These are phyloP conservation scores for Lepidium didymum DNA, from an alignment of 345 rosid species.

Conservation along the genomic window DNA sequence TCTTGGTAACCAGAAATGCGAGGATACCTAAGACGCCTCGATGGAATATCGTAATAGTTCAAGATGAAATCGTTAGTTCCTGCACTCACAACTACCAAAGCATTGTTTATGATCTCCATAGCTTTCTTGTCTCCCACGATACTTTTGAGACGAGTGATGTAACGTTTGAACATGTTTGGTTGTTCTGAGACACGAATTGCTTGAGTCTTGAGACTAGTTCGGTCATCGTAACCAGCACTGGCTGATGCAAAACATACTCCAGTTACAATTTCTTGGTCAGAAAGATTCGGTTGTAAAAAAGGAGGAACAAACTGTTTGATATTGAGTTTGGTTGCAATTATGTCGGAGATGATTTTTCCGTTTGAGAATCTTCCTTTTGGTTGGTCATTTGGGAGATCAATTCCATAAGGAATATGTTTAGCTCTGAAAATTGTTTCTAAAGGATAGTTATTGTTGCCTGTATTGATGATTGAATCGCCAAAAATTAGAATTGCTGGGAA, in stretches of 20 bases:
- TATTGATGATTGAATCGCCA: too few species aligned
- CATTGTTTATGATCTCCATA: conserved; percentile 23
- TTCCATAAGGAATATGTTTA: conserved; percentile 15
- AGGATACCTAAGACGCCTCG: too few species aligned
- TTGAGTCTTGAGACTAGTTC: background rate
- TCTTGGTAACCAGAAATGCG: conserved; percentile 31
- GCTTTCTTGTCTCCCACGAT: conserved; percentile 39
- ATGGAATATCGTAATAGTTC: too few species aligned
- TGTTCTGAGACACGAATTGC: too few species aligned
- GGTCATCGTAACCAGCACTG: conserved; percentile 14
- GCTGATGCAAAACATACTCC: conserved; percentile 23
- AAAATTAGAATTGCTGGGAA: background rate
- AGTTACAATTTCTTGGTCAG: conserved; percentile 7
- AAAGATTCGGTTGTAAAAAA: background rate
- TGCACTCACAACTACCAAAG: conserved; percentile 42
- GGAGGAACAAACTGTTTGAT: background rate
- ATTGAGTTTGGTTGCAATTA: conserved; percentile 1
- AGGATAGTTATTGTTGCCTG: background rate
- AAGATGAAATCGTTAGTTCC: conserved; percentile 46
- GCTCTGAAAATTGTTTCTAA: background rate
- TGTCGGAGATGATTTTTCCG: conserved; percentile 1
- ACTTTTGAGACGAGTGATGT: conserved; percentile 6
- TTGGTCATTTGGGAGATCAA: conserved; percentile 2
- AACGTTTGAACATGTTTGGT: conserved; percentile 17
- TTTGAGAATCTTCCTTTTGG: background rate